Evolutionary conservation across 176 grass and related monocot genomes (phyloP), one percentile per base, ranked within the genome.

Genomic region (Hordeum marinum): DNA sequence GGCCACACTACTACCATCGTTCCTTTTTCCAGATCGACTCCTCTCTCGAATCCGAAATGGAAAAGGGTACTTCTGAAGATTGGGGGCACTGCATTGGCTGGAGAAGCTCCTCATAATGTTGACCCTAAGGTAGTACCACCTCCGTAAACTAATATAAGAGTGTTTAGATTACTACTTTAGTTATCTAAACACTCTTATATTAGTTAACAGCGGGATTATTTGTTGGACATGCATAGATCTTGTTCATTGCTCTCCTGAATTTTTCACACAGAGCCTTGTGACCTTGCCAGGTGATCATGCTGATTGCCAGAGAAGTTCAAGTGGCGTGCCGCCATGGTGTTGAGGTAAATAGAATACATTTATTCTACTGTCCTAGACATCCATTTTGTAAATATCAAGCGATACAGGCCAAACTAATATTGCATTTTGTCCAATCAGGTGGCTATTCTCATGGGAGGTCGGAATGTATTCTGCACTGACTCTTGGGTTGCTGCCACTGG

Each of bases 71-170:
- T 99, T 79, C 85, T 99, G 58, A 99, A 94, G 87, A 90, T 99
- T 79, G 91, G 94, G 48, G 91, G 94, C 10, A 84, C 84, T 64
- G 88, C 82, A 11, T 82, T 96, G 79, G 60, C 84, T 71, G 97
- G 94, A 70, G 15, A 83, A 63, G 62, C 79, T 65, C 66, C 91
- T 41, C 86, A 85, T 29, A 98, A 98, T 88, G 94, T 96, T 66
- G 97, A 99, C 55, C 94, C 94, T 4, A 99, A 99, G 96, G 96
- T 98, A 20, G 62, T n/a, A n/a, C n/a, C n/a, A n/a, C n/a, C n/a
- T n/a, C n/a, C n/a, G n/a, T n/a, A n/a, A n/a, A n/a, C n/a, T n/a
- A n/a, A n/a, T n/a, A n/a, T n/a, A n/a, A n/a, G n/a, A n/a, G n/a
- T n/a, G n/a, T n/a, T n/a, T n/a, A n/a, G n/a, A n/a, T n/a, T n/a